Conservation (phyloP, 352 stramenopile genomes). For the Phytophthora pinifolia region DNA sequence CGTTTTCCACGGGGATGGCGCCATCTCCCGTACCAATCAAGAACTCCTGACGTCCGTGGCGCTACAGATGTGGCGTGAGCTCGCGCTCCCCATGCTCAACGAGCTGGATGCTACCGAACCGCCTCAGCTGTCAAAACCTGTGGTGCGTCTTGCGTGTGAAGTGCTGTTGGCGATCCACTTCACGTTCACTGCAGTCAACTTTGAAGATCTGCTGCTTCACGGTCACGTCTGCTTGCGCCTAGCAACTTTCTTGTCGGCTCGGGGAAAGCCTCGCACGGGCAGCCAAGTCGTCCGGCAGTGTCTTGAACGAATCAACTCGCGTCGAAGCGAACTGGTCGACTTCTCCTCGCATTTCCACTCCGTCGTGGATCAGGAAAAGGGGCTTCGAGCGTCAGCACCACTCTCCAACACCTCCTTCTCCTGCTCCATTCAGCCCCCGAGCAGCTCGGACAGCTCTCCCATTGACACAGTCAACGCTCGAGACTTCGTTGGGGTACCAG, state of each 20-base stretch:
- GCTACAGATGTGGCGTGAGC: conserved; percentile 45
- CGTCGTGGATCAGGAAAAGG: not conserved
- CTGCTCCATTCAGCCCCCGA: conserved; percentile 31
- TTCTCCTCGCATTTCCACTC: conserved; percentile 38
- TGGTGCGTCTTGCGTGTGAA: conserved; percentile 24
- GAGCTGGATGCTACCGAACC: conserved; percentile 35
- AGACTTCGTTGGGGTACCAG: conserved; percentile 43
- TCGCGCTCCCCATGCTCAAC: conserved; percentile 26
- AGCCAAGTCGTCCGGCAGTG: conserved; percentile 37
- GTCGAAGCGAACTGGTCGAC: conserved; percentile 40
- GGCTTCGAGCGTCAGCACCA: not conserved
- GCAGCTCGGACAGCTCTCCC: conserved; percentile 7
- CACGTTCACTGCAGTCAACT: conserved; percentile 36
- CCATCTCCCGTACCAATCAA: conserved; percentile 26
- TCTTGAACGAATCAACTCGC: conserved; percentile 37
- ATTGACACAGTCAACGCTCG: conserved; percentile 14
- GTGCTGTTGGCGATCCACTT: conserved; percentile 47
- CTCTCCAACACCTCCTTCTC: conserved; percentile 34
- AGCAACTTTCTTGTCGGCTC: conserved; percentile 33
- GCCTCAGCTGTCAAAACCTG: conserved; percentile 13
- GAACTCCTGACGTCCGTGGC: conserved; percentile 38
- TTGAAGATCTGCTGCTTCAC: conserved; percentile 58
- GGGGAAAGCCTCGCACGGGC: conserved; percentile 31
- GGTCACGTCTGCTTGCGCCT: conserved; percentile 46
- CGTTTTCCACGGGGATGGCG: conserved; percentile 22